Percentiles rank a stretch among this genome's conserved stretches.
Conservation (phyloP, 257 asterid species). For the Lavandula angustifolia region DNA sequence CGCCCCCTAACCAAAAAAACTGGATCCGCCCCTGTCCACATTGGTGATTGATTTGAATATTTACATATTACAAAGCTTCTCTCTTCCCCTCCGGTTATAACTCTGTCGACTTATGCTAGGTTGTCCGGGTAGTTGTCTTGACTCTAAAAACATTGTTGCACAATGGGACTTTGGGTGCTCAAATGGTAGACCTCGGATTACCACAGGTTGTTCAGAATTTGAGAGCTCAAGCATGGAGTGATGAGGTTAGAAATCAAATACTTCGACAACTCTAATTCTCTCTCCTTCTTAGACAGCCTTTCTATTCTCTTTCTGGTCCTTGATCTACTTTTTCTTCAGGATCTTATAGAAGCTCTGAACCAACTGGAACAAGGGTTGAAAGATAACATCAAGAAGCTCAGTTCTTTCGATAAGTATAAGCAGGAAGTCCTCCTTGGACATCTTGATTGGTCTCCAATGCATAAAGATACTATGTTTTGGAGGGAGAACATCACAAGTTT, state of each 20-base stretch:
- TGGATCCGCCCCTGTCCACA: too few species aligned
- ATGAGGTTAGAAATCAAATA: slow-evolving; percentile 57
- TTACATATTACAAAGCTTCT: slow-evolving; percentile 11
- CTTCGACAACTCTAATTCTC: slow-evolving; percentile 2
- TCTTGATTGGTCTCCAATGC: slow-evolving; percentile 95
- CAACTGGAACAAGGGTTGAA: slow-evolving; percentile 77
- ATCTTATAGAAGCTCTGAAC: slow-evolving; percentile 72
- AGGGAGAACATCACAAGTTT: slow-evolving; percentile 64
- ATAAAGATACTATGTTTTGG: slow-evolving; percentile 87
- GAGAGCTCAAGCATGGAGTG: slow-evolving; percentile 92
- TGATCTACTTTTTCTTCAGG: slow-evolving; percentile 45
- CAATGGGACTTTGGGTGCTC: slow-evolving; percentile 77
- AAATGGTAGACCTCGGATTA: slow-evolving; percentile 74
- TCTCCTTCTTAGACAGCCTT: slow-evolving; percentile 4
- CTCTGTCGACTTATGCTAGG: slow-evolving; percentile 45
- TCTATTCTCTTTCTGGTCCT: slow-evolving; percentile 4
- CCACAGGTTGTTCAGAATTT: slow-evolving; percentile 75
- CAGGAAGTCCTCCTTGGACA: slow-evolving; percentile 89
- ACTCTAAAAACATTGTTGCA: slow-evolving; percentile 68
- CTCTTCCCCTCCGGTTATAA: slow-evolving; percentile 1
- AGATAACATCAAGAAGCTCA: slow-evolving; percentile 69
- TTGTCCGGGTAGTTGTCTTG: slow-evolving; percentile 80
- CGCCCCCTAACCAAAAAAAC: too few species aligned
- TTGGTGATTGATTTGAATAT: slow-evolving; percentile 14
- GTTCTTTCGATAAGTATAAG: slow-evolving; percentile 83